Evolutionary conservation across 1,284 basidiomycete genomes (phyloP).

Genomic region (Rhodotorula sp.): DNA sequence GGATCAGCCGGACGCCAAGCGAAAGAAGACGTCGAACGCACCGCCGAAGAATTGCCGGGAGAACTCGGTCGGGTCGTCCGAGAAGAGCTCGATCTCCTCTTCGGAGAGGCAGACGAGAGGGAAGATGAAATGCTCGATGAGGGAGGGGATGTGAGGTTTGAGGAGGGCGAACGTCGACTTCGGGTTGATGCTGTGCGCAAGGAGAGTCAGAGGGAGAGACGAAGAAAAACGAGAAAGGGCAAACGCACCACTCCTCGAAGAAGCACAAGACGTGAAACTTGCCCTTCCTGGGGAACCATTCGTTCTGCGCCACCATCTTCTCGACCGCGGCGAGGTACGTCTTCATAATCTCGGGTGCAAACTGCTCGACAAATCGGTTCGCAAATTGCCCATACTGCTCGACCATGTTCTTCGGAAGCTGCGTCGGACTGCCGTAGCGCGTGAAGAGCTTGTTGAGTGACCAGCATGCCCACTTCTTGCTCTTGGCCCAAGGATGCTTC

Average conservation of each 20-base stretch:
- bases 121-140: constrained; percentile 74
- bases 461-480: constrained; percentile 83
- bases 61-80: constrained; percentile 74
- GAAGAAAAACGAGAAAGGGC: background rate
- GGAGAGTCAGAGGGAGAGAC: background rate
- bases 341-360: constrained; percentile 79
- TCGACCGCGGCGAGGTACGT: constrained; percentile 74
- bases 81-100: constrained; percentile 66
- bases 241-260: constrained; percentile 73
- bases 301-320: constrained; percentile 58
- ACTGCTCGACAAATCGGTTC: constrained; percentile 68
- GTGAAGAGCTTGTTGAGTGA: constrained; percentile 53
- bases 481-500: constrained; percentile 76
- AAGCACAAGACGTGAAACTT: constrained; percentile 76
- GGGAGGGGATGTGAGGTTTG: constrained; percentile 72
- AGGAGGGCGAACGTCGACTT: constrained; percentile 79
- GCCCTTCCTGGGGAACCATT: constrained; percentile 76
- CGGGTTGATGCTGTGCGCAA: constrained; percentile 68
- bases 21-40: constrained; percentile 49
- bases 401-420: constrained; percentile 65
- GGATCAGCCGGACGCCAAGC: background rate
- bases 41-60: constrained; percentile 64
- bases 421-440: constrained; percentile 73
- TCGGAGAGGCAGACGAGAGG: constrained; percentile 77
- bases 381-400: constrained; percentile 69